Percentiles rank a stretch among this genome's conserved stretches.
phyloP scores from a whole-genome alignment of 768 basidiomycete species.

The Pleurotus tuber-regium region DNA sequence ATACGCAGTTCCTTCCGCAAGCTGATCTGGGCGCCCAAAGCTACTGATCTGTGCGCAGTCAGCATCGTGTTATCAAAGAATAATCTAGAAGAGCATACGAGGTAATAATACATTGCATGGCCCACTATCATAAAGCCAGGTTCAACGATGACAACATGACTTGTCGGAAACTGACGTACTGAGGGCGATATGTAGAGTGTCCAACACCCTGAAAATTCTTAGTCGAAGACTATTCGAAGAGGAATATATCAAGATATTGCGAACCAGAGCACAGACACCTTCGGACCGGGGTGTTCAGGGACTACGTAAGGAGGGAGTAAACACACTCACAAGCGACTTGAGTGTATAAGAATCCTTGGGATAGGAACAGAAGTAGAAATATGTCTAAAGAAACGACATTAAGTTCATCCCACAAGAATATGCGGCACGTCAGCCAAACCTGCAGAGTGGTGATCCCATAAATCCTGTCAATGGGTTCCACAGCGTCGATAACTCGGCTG shows the following conservation, averaged over 20 bases:
- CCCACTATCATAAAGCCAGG: conserved; percentile 30
- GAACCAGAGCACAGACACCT: conserved; percentile 36
- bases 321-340: conserved; percentile 32
- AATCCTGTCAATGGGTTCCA: conserved; percentile 33
- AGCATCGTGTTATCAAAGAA: background rate
- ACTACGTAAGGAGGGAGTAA: background rate
- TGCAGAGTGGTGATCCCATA: conserved; percentile 45
- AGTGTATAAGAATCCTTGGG: conserved; percentile 32
- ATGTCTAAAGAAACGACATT: conserved; percentile 25
- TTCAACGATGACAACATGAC: background rate
- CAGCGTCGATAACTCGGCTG: conserved; percentile 38
- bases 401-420: background rate
- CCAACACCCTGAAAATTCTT: conserved; percentile 30
- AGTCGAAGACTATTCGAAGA: background rate
- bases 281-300: background rate
- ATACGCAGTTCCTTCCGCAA: conserved; percentile 38
- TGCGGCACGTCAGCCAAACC: conserved; percentile 19
- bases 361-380: conserved; percentile 41
- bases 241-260: conserved; percentile 12
- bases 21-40: conserved; percentile 26
- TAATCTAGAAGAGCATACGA: conserved; percentile 25
- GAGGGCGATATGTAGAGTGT: conserved; percentile 38
- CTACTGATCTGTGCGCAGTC: conserved; percentile 31
- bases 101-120: conserved; percentile 39
- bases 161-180: conserved; percentile 24